A percentile compares a stretch with the other conserved stretches of the same genome.
Evolutionary conservation across 1,284 basidiomycete species (phyloP).

Genomic region (Amylostereum areolatum): DNA sequence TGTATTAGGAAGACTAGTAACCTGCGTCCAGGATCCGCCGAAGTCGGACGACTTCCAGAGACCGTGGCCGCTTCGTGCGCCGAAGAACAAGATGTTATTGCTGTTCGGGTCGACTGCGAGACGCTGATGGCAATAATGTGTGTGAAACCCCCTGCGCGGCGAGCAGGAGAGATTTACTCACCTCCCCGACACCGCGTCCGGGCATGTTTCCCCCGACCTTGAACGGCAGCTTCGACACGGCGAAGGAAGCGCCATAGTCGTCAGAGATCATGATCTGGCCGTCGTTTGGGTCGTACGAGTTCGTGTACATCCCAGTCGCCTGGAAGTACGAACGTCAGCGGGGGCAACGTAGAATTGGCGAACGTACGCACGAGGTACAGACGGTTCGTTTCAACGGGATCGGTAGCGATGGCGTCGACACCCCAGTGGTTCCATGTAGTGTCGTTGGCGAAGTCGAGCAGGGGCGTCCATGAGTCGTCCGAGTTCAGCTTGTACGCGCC

Average conservation of each 20-base stretch:
- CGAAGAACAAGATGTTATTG: constrained; percentile 55
- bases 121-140: too few relatives aligned
- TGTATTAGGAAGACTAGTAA: constrained; percentile 46
- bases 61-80: constrained; percentile 56
- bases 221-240: constrained; percentile 45
- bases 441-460: constrained; percentile 53
- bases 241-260: constrained; percentile 51
- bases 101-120: constrained; percentile 58
- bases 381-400: constrained; percentile 49
- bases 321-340: constrained; percentile 14
- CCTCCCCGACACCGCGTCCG: constrained; percentile 47
- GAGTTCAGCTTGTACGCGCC: constrained; percentile 58
- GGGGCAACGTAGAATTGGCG: not conserved
- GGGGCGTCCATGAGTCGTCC: constrained; percentile 54
- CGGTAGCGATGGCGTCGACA: constrained; percentile 56
- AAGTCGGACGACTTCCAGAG: constrained; percentile 58
- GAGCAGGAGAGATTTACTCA: constrained; percentile 10
- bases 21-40: constrained; percentile 49
- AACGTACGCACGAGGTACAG: constrained; percentile 40
- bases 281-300: constrained; percentile 59
- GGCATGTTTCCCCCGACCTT: constrained; percentile 68
- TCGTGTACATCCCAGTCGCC: constrained; percentile 63
- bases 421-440: constrained; percentile 60
- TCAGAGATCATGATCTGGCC: constrained; percentile 57
- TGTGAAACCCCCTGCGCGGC: too few relatives aligned